Evolutionary conservation across 495 filamentous ascomycete species (phyloP).

Genomic region (Margaritispora aquatica): DNA sequence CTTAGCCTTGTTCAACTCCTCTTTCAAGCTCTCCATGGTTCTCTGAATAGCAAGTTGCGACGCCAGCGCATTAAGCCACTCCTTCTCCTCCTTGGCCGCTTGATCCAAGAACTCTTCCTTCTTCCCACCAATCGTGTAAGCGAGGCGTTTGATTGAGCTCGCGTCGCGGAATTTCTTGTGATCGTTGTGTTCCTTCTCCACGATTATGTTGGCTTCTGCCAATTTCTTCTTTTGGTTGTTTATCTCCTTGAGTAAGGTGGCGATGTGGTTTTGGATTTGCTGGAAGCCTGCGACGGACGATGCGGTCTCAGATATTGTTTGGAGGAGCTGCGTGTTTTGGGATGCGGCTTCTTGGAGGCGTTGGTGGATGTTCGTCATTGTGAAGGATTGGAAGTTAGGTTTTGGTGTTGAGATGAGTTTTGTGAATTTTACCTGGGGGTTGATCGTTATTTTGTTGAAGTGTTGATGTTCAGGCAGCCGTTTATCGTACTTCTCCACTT

Average conservation of each 20-base stretch:
- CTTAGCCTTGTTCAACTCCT: slow-evolving; percentile 24
- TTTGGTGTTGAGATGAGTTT: too few relatives aligned
- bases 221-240: slow-evolving; percentile 15
- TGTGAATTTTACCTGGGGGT: too few relatives aligned
- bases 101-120: slow-evolving; percentile 33
- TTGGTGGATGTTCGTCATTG: slow-evolving; percentile 2
- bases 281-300: slow-evolving; percentile 33
- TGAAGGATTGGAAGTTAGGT: neutral
- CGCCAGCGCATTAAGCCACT: slow-evolving; percentile 40
- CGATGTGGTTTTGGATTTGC: slow-evolving; percentile 33
- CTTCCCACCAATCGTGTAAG: slow-evolving; percentile 37
- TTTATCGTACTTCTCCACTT: neutral
- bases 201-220: slow-evolving; percentile 12
- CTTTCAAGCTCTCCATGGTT: slow-evolving; percentile 25
- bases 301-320: slow-evolving; percentile 22
- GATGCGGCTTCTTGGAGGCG: neutral
- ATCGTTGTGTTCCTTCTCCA: slow-evolving; percentile 36
- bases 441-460: neutral
- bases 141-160: slow-evolving; percentile 35
- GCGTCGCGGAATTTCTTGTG: slow-evolving; percentile 43
- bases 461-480: neutral
- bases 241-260: slow-evolving; percentile 31
- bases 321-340: slow-evolving; percentile 9
- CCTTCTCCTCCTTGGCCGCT: slow-evolving; percentile 41
- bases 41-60: slow-evolving; percentile 32